phyloP scores from a whole-genome alignment of 208 protist species.

The Trypanosoma caninum region DNA sequence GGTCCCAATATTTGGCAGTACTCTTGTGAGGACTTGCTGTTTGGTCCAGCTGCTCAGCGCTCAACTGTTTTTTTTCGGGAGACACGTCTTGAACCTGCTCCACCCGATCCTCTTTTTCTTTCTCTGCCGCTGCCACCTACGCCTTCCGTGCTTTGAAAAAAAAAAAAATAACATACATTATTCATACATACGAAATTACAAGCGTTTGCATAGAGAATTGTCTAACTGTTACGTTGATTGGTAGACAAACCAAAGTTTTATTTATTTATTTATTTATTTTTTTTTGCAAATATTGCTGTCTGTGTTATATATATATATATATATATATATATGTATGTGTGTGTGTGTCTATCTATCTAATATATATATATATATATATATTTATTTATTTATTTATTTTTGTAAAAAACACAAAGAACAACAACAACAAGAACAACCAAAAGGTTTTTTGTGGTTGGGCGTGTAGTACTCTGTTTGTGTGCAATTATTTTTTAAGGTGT shows the following conservation, averaged over 20 bases:
- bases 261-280: constrained; percentile 12
- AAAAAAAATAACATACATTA: constrained; percentile 2
- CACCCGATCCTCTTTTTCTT: constrained; percentile 39
- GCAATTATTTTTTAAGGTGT: too few species aligned
- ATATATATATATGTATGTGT: neutral
- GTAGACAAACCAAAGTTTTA: too few species aligned
- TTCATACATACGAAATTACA: constrained; percentile 15
- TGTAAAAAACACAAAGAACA: neutral
- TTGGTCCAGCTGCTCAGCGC: constrained; percentile 12
- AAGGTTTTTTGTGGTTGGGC: too few species aligned
- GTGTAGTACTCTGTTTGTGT: too few species aligned
- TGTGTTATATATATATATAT: neutral
- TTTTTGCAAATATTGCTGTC: constrained; percentile 3
- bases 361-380: neutral
- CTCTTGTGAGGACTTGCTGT: constrained; percentile 54
- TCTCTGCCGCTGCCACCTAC: constrained; percentile 74
- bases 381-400: neutral
- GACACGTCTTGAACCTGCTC: constrained; percentile 22
- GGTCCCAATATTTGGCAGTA: constrained; percentile 61
- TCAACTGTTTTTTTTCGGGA: constrained; percentile 61
- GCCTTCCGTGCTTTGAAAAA: constrained; percentile 58
- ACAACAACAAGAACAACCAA: too few species aligned
- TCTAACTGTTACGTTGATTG: too few species aligned
- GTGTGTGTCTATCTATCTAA: neutral
- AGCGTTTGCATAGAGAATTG: constrained; percentile 5